A percentile compares a stretch with the other conserved stretches of the same genome.
Conservation (phyloP, 2,329 filamentous ascomycete species). For the Colletotrichum orbiculare region DNA sequence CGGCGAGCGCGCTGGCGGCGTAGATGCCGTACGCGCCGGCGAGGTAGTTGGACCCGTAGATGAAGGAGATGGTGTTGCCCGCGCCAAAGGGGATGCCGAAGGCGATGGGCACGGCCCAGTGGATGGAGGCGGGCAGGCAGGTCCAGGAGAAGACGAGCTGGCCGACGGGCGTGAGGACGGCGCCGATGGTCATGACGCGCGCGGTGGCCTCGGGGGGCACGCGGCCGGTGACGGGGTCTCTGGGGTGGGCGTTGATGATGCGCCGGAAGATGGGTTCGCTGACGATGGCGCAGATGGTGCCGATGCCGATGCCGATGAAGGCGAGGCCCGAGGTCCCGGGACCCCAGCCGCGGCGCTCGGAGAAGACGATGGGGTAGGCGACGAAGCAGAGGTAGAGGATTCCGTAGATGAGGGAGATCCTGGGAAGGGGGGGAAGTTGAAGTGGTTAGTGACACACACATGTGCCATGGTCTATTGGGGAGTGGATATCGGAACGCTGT, state of each 20-base stretch:
- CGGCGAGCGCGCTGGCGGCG: constrained; percentile 82
- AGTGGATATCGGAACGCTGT: neutral
- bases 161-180: constrained; percentile 78
- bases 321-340: constrained; percentile 79
- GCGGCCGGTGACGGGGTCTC: constrained; percentile 79
- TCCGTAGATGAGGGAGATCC: constrained; percentile 85
- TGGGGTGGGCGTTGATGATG: constrained; percentile 80
- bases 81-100: constrained; percentile 83
- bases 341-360: constrained; percentile 79
- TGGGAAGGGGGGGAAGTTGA: neutral
- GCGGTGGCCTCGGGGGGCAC: constrained; percentile 84
- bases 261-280: constrained; percentile 78
- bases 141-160: constrained; percentile 93
- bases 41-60: constrained; percentile 85
- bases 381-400: constrained; percentile 93
- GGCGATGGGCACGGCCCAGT: constrained; percentile 83
- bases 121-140: constrained; percentile 78
- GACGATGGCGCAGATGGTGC: constrained; percentile 70
- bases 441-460: too few relatives aligned
- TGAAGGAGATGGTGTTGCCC: constrained; percentile 83
- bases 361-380: constrained; percentile 88
- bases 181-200: constrained; percentile 80
- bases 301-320: constrained; percentile 78
- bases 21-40: constrained; percentile 81
- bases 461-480: too few relatives aligned